Percentiles rank a stretch among this genome's conserved stretches.
Conservation (phyloP, 768 basidiomycete genomes). For the Lentinula boryana region DNA sequence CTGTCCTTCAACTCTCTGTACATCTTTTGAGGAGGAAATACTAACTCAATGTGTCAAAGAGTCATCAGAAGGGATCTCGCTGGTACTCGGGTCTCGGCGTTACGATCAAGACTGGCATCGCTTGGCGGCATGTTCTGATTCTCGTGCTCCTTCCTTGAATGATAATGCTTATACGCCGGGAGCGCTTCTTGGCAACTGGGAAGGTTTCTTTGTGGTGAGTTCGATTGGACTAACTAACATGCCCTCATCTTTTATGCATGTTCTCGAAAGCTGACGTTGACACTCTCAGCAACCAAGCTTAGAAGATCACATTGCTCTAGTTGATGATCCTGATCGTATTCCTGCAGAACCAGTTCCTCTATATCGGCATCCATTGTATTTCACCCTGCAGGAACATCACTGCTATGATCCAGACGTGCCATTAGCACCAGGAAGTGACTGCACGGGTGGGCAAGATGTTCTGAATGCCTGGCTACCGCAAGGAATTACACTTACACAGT, state of each 20-base stretch:
- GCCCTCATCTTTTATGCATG: conserved; percentile 1
- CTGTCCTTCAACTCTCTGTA: conserved; percentile 1
- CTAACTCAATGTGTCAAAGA: neutral
- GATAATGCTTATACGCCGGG: conserved; percentile 39
- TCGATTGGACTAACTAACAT: neutral
- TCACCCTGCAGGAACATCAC: conserved; percentile 39
- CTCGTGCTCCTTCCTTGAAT: conserved; percentile 27
- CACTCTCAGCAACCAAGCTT: conserved; percentile 14
- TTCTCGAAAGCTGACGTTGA: neutral
- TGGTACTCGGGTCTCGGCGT: conserved; percentile 15
- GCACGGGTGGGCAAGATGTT: conserved; percentile 33
- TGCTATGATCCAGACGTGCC: conserved; percentile 33
- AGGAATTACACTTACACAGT: conserved; percentile 24
- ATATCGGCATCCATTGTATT: conserved; percentile 31
- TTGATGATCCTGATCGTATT: conserved; percentile 16
- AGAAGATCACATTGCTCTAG: conserved; percentile 15
- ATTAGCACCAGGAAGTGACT: conserved; percentile 27
- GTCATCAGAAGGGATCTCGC: neutral
- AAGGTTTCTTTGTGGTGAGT: conserved; percentile 39
- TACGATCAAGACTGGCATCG: conserved; percentile 47
- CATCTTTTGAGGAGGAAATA: conserved; percentile 7
- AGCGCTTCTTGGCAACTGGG: conserved; percentile 38
- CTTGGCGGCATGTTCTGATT: conserved; percentile 33
- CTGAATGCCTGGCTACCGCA: conserved; percentile 45
- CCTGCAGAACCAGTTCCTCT: conserved; percentile 14